Conservation (phyloP, 2,329 filamentous ascomycete genomes). For the Drechslera avenae region DNA sequence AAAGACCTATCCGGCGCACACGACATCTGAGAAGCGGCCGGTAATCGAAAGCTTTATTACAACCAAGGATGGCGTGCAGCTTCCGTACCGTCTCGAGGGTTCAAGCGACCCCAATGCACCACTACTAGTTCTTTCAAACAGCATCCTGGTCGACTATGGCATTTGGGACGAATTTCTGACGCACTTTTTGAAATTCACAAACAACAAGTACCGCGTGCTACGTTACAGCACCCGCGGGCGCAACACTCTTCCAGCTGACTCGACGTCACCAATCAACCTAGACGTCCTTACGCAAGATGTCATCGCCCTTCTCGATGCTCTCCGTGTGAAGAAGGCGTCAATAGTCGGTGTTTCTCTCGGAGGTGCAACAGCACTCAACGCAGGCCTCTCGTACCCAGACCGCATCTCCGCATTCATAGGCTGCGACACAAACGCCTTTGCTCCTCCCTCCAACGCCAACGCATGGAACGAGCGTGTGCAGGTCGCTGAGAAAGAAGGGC, state of each 20-base stretch:
- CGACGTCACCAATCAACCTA: slow-evolving; percentile 57
- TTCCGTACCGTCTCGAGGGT: slow-evolving; percentile 79
- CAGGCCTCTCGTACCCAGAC: slow-evolving; percentile 68
- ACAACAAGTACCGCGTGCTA: slow-evolving; percentile 72
- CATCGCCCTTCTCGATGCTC: slow-evolving; percentile 66
- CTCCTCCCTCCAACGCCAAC: slow-evolving; percentile 73
- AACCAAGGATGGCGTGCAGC: slow-evolving; percentile 67
- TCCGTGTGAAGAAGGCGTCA: slow-evolving; percentile 69
- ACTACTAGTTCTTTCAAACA: slow-evolving; percentile 77
- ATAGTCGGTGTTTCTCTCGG: slow-evolving; percentile 81
- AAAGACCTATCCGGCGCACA: slow-evolving; percentile 57
- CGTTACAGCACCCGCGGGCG: slow-evolving; percentile 80
- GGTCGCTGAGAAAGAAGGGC: slow-evolving; percentile 64
- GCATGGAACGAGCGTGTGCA: slow-evolving; percentile 80
- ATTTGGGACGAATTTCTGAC: slow-evolving; percentile 81
- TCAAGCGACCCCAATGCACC: slow-evolving; percentile 69
- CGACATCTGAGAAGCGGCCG: slow-evolving; percentile 44
- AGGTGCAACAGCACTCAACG: slow-evolving; percentile 76
- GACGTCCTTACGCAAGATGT: slow-evolving; percentile 73
- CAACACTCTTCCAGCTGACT: slow-evolving; percentile 51
- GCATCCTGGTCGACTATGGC: slow-evolving; percentile 73
- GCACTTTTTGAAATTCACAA: slow-evolving; percentile 59
- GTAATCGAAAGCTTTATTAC: slow-evolving; percentile 71
- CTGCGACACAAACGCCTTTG: slow-evolving; percentile 78
- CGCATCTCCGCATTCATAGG: slow-evolving; percentile 67